phyloP scores from a whole-genome alignment of 2,329 filamentous ascomycete genomes.

The Aspergillus versicolor region DNA sequence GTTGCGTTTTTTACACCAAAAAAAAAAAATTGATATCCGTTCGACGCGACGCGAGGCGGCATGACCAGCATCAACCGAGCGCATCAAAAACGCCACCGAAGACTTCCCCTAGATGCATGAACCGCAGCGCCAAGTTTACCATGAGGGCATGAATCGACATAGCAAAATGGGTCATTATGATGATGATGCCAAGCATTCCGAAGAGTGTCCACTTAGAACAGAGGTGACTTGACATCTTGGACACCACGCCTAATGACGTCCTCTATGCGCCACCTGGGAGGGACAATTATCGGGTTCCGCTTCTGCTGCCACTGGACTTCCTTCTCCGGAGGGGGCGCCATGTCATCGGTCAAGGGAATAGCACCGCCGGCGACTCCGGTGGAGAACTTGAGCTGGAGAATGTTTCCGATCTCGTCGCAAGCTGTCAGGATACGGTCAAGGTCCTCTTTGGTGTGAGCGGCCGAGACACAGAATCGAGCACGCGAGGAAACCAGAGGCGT shows the following conservation, averaged over 20 bases:
- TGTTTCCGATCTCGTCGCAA: constrained; percentile 88
- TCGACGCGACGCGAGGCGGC: constrained; percentile 25
- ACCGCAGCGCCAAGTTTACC: constrained; percentile 11
- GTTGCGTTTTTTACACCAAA: constrained; percentile 13
- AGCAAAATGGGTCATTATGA: constrained; percentile 7
- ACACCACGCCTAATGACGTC: constrained; percentile 72
- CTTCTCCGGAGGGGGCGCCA: constrained; percentile 62
- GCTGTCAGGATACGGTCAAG: constrained; percentile 84
- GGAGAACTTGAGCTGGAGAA: constrained; percentile 95
- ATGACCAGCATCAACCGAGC: constrained; percentile 38
- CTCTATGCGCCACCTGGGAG: constrained; percentile 77
- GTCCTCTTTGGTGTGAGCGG: constrained; percentile 97
- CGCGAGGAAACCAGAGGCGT: constrained; percentile 93
- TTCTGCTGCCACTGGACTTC: constrained; percentile 64
- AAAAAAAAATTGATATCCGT: constrained; percentile 13
- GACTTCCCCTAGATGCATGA: constrained; percentile 8
- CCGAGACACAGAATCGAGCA: constrained; percentile 91
- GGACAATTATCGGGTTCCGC: constrained; percentile 53
- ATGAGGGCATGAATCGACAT: constrained; percentile 10
- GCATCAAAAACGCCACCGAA: constrained; percentile 15
- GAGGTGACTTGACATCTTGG: constrained; percentile 69
- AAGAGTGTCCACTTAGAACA: constrained; percentile 55
- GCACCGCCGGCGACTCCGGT: constrained; percentile 89
- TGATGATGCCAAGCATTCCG: background rate
- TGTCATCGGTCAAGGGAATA: constrained; percentile 69